Percentiles rank a stretch among this genome's conserved stretches.
Conservation (phyloP, 768 basidiomycete genomes). For the Boletus patriciae region DNA sequence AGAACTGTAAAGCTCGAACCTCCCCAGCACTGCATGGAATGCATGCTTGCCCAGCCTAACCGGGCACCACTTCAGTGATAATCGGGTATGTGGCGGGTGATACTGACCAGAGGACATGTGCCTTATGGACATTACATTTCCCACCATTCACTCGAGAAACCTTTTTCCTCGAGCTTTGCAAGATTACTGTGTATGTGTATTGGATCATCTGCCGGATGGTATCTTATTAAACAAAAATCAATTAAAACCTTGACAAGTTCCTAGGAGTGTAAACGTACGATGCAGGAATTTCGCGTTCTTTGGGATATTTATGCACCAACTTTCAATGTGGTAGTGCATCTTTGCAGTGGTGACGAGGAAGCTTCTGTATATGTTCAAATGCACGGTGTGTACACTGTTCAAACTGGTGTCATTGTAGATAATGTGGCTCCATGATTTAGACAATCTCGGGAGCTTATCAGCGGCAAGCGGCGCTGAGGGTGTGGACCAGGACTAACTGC, state of each 20-base stretch:
- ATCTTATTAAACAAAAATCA: slow-evolving; percentile 42
- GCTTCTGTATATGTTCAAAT: slow-evolving; percentile 85
- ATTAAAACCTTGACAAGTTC: background rate
- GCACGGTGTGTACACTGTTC: slow-evolving; percentile 60
- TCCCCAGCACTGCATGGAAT: slow-evolving; percentile 65
- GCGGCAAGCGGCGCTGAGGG: background rate
- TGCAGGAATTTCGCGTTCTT: slow-evolving; percentile 53
- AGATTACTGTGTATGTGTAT: slow-evolving; percentile 54
- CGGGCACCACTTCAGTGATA: slow-evolving; percentile 5
- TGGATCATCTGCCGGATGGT: slow-evolving; percentile 61
- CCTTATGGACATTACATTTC: slow-evolving; percentile 46
- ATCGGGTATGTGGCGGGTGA: background rate
- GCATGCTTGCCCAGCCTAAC: slow-evolving; percentile 80
- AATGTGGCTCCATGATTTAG: slow-evolving; percentile 72
- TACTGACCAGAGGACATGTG: slow-evolving; percentile 61
- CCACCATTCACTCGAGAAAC: slow-evolving; percentile 40
- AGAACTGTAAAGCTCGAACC: slow-evolving; percentile 48
- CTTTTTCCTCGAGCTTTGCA: slow-evolving; percentile 44
- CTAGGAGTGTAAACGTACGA: slow-evolving; percentile 40
- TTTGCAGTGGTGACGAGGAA: slow-evolving; percentile 82
- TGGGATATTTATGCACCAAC: slow-evolving; percentile 48
- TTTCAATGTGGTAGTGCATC: slow-evolving; percentile 77
- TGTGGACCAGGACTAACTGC: slow-evolving; percentile 55
- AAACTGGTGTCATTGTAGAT: slow-evolving; percentile 76
- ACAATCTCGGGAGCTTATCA: slow-evolving; percentile 47